Evolutionary conservation across 352 stramenopile genomes (phyloP).

Genomic region (Pythium apleroticum): DNA sequence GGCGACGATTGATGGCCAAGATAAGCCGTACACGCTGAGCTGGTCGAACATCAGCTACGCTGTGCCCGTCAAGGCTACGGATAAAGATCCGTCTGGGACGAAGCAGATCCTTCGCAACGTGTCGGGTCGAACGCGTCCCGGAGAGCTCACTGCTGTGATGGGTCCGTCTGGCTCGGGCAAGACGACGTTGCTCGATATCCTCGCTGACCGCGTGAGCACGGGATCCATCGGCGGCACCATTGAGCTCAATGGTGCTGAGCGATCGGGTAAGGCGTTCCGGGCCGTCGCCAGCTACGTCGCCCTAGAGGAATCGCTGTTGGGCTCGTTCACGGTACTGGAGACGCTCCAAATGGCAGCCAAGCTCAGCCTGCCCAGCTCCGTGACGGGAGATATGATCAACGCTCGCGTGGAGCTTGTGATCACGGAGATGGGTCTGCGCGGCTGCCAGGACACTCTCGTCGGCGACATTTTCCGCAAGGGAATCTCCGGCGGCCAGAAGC

Average conservation of each 20-base stretch:
- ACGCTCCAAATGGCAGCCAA: constrained; percentile 61
- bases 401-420: constrained; percentile 59
- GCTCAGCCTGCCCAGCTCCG: constrained; percentile 45
- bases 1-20: not conserved
- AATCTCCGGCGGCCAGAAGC: constrained; percentile 76
- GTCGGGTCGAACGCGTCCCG: constrained; percentile 31
- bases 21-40: constrained; percentile 23
- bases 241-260: constrained; percentile 47
- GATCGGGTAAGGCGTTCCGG: constrained; percentile 39
- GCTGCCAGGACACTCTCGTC: constrained; percentile 52
- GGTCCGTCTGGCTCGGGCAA: constrained; percentile 38
- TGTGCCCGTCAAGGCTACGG: constrained; percentile 13
- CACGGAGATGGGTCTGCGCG: constrained; percentile 64
- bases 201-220: constrained; percentile 46
- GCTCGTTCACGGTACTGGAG: constrained; percentile 67
- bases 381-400: constrained; percentile 37
- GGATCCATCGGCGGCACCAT: constrained; percentile 49
- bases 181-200: constrained; percentile 59
- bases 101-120: constrained; percentile 35
- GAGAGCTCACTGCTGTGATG: constrained; percentile 41
- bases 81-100: not conserved
- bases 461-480: constrained; percentile 78
- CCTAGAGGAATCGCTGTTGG: constrained; percentile 60
- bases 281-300: constrained; percentile 64
- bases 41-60: constrained; percentile 29